Evolutionary conservation across 805 yeast species (phyloP).

Genomic region (Candida coquimbonensis): DNA sequence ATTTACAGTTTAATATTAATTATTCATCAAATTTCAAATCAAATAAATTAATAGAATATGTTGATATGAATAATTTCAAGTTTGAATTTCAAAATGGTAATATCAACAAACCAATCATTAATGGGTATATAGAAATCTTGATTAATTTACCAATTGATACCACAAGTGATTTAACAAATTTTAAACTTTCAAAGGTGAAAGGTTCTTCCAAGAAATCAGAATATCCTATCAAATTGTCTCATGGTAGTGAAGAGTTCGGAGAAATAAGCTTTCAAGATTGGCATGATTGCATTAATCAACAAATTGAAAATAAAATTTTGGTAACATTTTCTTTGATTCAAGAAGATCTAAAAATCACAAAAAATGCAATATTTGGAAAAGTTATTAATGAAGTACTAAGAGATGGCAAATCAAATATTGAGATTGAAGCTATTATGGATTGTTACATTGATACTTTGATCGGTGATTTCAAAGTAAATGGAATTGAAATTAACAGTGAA

Average conservation of each 20-base stretch:
- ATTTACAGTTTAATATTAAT: conserved; percentile 11
- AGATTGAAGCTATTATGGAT: conserved; percentile 33
- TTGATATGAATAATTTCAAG: conserved; percentile 30
- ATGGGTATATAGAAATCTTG: conserved; percentile 31
- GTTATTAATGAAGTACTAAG: conserved; percentile 37
- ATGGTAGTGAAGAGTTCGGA: conserved; percentile 34
- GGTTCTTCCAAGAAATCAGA: conserved; percentile 23
- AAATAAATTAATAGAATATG: conserved; percentile 26
- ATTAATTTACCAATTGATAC: conserved; percentile 24
- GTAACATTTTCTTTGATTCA: conserved; percentile 35
- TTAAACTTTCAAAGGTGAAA: conserved; percentile 30
- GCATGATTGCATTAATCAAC: conserved; percentile 34
- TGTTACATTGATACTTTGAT: conserved; percentile 23
- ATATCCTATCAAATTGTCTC: conserved; percentile 25
- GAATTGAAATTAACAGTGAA: conserved; percentile 21
- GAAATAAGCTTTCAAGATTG: conserved; percentile 38
- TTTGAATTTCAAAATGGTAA: conserved; percentile 30
- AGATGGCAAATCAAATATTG: conserved; percentile 32
- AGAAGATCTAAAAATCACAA: conserved; percentile 35
- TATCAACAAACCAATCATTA: conserved; percentile 27
- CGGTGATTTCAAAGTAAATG: conserved; percentile 28
- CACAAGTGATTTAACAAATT: conserved; percentile 16
- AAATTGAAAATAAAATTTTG: conserved; percentile 21
- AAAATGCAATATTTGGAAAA: conserved; percentile 33
- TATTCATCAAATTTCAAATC: conserved; percentile 11